These are phyloP conservation scores for Somion occarium DNA, from an alignment of 1,284 basidiomycete species.

Conservation along the genomic window DNA sequence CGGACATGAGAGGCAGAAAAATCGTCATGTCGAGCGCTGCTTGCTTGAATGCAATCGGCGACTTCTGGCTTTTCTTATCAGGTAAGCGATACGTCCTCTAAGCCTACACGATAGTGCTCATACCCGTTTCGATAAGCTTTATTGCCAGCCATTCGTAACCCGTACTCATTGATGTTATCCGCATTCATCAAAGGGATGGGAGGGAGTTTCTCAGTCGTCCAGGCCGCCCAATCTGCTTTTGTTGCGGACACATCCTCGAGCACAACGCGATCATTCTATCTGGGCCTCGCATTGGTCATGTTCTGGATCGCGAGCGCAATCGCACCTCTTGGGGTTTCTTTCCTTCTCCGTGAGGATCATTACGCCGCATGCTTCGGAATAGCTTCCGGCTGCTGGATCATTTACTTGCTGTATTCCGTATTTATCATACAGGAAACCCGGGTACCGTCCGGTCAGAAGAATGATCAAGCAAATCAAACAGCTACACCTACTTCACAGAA, in stretches of 20 bases:
- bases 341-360: background rate
- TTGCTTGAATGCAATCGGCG: constrained; percentile 4
- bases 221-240: constrained; percentile 7
- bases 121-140: background rate
- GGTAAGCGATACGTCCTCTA: background rate
- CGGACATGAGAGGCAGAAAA: constrained; percentile 7
- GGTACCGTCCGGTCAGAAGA: background rate
- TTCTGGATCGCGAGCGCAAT: constrained; percentile 6
- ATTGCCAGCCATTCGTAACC: background rate
- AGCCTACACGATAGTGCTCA: background rate
- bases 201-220: constrained; percentile 7
- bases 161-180: background rate
- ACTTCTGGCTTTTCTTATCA: constrained; percentile 4
- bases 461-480: background rate
- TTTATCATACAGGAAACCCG: constrained; percentile 1
- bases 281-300: constrained; percentile 7
- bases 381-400: background rate
- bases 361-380: constrained; percentile 4
- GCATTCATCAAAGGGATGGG: constrained; percentile 7
- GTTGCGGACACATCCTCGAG: constrained; percentile 4
- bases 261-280: constrained; percentile 5
- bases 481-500: background rate
- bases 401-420: constrained; percentile 3
- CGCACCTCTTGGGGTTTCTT: constrained; percentile 2
- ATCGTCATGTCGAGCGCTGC: constrained; percentile 1